phyloP scores from a whole-genome alignment of 2,329 filamentous ascomycete species.

The Fusarium redolens region DNA sequence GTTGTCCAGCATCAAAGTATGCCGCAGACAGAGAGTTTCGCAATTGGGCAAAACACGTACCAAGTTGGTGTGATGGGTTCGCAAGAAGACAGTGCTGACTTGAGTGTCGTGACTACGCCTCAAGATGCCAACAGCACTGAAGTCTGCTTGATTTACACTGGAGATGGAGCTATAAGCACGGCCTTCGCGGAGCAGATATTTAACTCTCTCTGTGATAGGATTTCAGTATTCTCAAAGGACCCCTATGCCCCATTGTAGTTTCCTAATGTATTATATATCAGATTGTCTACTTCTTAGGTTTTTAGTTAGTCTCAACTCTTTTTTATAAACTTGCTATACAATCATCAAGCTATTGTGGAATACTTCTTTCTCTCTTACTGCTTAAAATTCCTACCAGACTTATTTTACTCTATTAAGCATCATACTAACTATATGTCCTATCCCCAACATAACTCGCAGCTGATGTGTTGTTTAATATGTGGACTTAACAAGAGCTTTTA shows the following conservation, averaged over 20 bases:
- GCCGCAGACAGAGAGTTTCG: conserved; percentile 13
- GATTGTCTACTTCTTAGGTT: neutral
- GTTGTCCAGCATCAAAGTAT: conserved; percentile 44
- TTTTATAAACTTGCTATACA: neutral
- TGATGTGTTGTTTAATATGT: too few species aligned
- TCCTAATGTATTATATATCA: rapidly evolving
- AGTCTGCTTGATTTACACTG: conserved; percentile 34
- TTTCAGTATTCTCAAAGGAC: conserved; percentile 17
- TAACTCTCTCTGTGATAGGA: conserved; percentile 17
- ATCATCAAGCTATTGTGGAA: too few species aligned
- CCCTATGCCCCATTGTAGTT: neutral
- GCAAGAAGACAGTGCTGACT: conserved; percentile 36
- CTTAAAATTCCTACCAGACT: too few species aligned
- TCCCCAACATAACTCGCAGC: too few species aligned
- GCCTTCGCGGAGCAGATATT: conserved; percentile 18
- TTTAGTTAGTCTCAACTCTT: neutral
- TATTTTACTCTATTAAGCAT: too few species aligned
- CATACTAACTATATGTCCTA: too few species aligned
- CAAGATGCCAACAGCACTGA: conserved; percentile 16
- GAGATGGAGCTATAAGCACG: neutral
- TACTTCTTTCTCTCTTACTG: too few species aligned
- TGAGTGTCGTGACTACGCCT: conserved; percentile 41
- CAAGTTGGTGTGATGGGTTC: conserved; percentile 32
- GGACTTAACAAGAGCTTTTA: too few species aligned
- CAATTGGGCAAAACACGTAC: conserved; percentile 33